These are phyloP conservation scores for Chrysosporium keratinophilum DNA, from an alignment of 2,329 filamentous ascomycete genomes.

Conservation along the genomic window DNA sequence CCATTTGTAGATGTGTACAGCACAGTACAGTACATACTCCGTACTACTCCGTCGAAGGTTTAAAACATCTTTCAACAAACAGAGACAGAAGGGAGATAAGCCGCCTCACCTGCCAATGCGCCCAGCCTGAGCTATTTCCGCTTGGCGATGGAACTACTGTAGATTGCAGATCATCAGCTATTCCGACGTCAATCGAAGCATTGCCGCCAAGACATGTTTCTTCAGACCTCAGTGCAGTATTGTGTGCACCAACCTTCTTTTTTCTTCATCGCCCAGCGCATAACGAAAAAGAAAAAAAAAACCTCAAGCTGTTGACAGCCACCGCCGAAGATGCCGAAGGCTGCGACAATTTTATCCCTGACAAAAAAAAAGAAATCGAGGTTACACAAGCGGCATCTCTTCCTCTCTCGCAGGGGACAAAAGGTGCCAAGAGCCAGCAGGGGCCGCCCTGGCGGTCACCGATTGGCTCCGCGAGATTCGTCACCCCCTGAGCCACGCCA, in stretches of 20 bases:
- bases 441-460: neutral
- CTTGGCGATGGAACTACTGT: conserved; percentile 3
- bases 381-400: neutral
- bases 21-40: too few relatives aligned
- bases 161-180: neutral
- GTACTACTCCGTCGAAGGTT: too few relatives aligned
- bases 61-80: neutral
- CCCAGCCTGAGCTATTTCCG: neutral
- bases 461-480: conserved; percentile 7
- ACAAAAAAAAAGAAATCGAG: neutral
- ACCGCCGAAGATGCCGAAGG: neutral
- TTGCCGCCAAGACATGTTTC: neutral
- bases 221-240: neutral
- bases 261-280: neutral
- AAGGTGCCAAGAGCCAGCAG: conserved; percentile 1
- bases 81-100: neutral
- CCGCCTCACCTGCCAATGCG: neutral
- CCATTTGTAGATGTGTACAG: too few relatives aligned
- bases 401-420: neutral
- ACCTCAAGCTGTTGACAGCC: neutral
- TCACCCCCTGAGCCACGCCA: conserved; percentile 3
- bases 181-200: neutral
- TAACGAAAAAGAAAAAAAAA: neutral
- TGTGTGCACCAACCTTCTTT: neutral
- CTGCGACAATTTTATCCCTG: neutral